Evolutionary conservation across 2,329 filamentous ascomycete species (phyloP).

Genomic region (Colletotrichum noveboracense): DNA sequence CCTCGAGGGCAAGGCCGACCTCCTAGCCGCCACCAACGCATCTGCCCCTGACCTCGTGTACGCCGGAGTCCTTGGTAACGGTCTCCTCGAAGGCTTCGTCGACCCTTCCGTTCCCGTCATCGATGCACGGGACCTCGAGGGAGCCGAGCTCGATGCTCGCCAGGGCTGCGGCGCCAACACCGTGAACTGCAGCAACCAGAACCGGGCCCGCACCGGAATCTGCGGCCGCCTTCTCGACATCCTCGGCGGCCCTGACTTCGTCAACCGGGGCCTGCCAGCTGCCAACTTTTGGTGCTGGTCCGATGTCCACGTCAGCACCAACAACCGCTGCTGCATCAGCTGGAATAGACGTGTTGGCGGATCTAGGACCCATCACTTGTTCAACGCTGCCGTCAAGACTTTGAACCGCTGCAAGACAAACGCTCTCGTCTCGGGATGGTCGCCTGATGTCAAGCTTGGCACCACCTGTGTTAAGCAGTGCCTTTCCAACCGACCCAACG

Average conservation of each 20-base stretch:
- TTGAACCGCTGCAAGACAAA: fast-evolving
- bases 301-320: neutral
- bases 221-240: neutral
- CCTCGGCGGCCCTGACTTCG: neutral
- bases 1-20: neutral
- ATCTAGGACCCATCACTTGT: fast-evolving
- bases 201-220: neutral
- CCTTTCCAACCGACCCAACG: neutral
- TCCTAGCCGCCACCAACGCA: neutral
- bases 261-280: neutral
- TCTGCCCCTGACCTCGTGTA: neutral
- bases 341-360: neutral
- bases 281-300: neutral
- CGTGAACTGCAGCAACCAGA: fast-evolving
- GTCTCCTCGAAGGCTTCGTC: neutral
- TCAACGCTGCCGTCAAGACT: neutral
- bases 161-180: neutral
- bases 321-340: neutral
- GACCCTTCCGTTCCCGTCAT: neutral
- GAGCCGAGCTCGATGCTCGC: fast-evolving
- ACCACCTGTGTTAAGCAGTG: fast-evolving
- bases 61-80: neutral
- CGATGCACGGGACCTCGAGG: neutral
- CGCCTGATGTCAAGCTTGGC: neutral
- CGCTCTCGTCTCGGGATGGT: neutral